Percentiles rank a stretch among this genome's conserved stretches.
phyloP scores from a whole-genome alignment of 768 basidiomycete genomes.

The Cyclocybe aegerita region DNA sequence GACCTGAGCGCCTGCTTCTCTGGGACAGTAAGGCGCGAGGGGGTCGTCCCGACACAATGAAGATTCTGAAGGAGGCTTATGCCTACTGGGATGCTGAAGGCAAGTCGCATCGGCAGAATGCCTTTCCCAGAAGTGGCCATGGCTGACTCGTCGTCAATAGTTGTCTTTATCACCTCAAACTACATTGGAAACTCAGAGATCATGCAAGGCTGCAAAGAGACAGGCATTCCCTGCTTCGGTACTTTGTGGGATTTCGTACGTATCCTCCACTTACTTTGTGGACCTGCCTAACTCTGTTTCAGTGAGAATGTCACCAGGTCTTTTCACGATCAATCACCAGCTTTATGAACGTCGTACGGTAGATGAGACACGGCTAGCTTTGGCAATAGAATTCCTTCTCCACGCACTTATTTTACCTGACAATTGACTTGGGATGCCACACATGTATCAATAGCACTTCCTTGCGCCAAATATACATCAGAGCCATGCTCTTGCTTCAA shows the following conservation, averaged over 20 bases:
- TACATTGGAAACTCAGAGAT: constrained; percentile 76
- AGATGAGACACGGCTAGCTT: constrained; percentile 18
- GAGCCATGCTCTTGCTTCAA: constrained; percentile 5
- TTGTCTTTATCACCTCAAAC: constrained; percentile 87
- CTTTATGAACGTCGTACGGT: constrained; percentile 21
- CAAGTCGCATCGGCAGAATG: constrained; percentile 15
- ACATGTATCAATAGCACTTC: constrained; percentile 29
- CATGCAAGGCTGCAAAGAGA: constrained; percentile 74
- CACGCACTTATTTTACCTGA: constrained; percentile 14
- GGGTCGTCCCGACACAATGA: constrained; percentile 77
- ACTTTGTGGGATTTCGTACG: constrained; percentile 70
- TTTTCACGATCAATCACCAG: constrained; percentile 14
- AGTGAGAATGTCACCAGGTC: constrained; percentile 20
- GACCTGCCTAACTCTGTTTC: constrained; percentile 13
- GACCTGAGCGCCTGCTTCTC: constrained; percentile 68
- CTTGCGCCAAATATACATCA: constrained; percentile 24
- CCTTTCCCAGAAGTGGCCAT: neutral
- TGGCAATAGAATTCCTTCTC: constrained; percentile 25
- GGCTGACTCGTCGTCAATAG: constrained; percentile 26
- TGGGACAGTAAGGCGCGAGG: constrained; percentile 79
- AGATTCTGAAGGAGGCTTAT: constrained; percentile 69
- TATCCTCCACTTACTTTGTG: constrained; percentile 10
- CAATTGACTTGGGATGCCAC: constrained; percentile 23
- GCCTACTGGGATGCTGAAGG: constrained; percentile 73
- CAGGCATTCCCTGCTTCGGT: constrained; percentile 66